These are phyloP conservation scores for Exophiala sideris DNA, from an alignment of 2,329 filamentous ascomycete genomes.

Conservation along the genomic window DNA sequence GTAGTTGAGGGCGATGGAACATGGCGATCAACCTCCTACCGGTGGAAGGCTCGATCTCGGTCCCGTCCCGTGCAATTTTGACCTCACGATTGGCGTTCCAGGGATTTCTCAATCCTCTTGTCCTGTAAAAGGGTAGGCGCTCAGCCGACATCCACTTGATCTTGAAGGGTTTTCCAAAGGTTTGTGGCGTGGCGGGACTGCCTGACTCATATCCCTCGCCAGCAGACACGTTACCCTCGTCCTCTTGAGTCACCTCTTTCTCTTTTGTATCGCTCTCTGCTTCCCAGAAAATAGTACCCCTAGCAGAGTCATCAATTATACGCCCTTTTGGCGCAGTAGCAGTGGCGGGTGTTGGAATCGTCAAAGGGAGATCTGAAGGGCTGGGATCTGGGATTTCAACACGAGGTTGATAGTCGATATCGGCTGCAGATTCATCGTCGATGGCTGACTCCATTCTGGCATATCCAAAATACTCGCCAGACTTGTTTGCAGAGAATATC, in stretches of 20 bases:
- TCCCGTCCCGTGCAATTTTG: conserved; percentile 92
- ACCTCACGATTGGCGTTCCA: conserved; percentile 96
- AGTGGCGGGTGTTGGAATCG: conserved; percentile 75
- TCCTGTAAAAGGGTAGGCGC: conserved; percentile 82
- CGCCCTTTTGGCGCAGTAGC: conserved; percentile 74
- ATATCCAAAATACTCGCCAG: conserved; percentile 94
- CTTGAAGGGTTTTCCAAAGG: conserved; percentile 87
- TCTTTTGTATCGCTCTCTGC: conserved; percentile 55
- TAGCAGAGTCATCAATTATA: conserved; percentile 86
- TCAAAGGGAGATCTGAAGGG: conserved; percentile 66
- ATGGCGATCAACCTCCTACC: conserved; percentile 73
- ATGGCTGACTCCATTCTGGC: conserved; percentile 86
- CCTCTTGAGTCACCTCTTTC: conserved; percentile 40
- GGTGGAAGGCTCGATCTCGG: conserved; percentile 80
- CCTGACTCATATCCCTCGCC: conserved; percentile 22
- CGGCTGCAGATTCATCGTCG: conserved; percentile 66
- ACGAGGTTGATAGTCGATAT: conserved; percentile 65
- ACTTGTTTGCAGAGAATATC: conserved; percentile 95
- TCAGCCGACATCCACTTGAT: conserved; percentile 86
- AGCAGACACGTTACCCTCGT: conserved; percentile 20
- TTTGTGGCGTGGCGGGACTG: conserved; percentile 45
- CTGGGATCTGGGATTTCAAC: conserved; percentile 48
- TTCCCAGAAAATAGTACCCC: conserved; percentile 98
- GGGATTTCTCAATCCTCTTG: conserved; percentile 80
- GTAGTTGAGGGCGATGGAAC: conserved; percentile 48